phyloP scores from a whole-genome alignment of 2,329 filamentous ascomycete species.

The Talaromyces sp. region DNA sequence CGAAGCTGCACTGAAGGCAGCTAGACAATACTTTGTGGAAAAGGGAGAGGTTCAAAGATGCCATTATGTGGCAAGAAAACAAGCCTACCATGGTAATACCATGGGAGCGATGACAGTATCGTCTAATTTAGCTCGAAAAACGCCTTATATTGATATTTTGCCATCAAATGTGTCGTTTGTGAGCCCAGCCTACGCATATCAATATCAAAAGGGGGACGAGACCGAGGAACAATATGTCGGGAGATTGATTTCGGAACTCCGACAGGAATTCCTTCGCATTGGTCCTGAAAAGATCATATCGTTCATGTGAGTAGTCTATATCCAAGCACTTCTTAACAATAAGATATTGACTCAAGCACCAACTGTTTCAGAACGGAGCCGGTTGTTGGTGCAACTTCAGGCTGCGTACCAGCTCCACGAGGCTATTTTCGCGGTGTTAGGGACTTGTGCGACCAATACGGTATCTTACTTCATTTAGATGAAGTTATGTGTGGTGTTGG shows the following conservation, averaged over 20 bases:
- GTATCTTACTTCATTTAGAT: constrained; percentile 68
- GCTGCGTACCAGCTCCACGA: constrained; percentile 59
- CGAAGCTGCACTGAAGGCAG: constrained; percentile 47
- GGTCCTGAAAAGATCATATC: constrained; percentile 36
- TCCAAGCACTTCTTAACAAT: too few species aligned
- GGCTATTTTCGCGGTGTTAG: constrained; percentile 68
- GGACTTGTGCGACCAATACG: constrained; percentile 63
- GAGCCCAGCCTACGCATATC: constrained; percentile 35
- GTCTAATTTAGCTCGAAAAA: constrained; percentile 29
- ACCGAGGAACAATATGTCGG: constrained; percentile 38
- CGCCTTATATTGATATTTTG: constrained; percentile 31
- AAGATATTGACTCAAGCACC: background rate
- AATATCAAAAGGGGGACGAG: constrained; percentile 30
- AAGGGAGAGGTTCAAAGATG: constrained; percentile 28
- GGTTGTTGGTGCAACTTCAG: constrained; percentile 40
- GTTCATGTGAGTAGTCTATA: background rate
- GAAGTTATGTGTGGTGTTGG: constrained; percentile 67
- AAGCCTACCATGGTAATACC: constrained; percentile 50
- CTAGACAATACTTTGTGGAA: constrained; percentile 47
- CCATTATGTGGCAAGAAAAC: constrained; percentile 42
- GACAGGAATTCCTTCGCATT: constrained; percentile 44
- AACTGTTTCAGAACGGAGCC: constrained; percentile 25
- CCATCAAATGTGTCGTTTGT: constrained; percentile 20
- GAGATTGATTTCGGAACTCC: constrained; percentile 43
- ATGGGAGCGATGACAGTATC: constrained; percentile 43